Evolutionary conservation across 768 basidiomycete genomes (phyloP), one percentile per base, ranked within the genome.

Genomic region (Kwoniella mangroviensis): DNA sequence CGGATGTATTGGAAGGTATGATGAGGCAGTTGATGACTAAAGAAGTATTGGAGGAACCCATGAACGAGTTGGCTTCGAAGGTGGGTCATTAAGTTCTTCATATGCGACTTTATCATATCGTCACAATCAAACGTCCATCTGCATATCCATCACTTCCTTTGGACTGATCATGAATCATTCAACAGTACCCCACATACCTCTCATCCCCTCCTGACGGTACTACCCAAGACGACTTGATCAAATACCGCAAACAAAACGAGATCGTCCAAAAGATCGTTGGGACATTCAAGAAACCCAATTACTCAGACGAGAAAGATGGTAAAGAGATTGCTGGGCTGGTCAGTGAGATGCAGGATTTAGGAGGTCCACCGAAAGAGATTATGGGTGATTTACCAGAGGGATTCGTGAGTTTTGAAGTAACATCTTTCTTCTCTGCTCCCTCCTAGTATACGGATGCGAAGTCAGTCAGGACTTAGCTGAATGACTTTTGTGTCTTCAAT

Each of bases 1-100:
- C 71, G n/a, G 79, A 77, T 12, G 56, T 84, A 52, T 69, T 84
- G 59, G 83, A 84, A 70, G 82, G 81, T 28, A 83, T 84, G 83
- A 84, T 84, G 83, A 75, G 70, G 34, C 78, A 81, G 54, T 72
- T 84, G 52, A 83, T 84, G 82, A 82, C 73, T 41, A 75, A 71
- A 65, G 83, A 84, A 64, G 82, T 84, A 1, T 59, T 84, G 56
- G 79, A 83, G 63, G 82, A 82, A 57, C 83, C 83, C 2, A 76
- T 84, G 75, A 65, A 70, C 15, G 83, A 84, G 62, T 62, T 84
- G 22, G 74, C 73, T 10, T 72, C 75, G 11, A 84, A 84, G 73
- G 83, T 84, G 54, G 57, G 79, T 68, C n/a, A 24, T 49, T 10
- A 22, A 10, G 60, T 45, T 40, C 21, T 54, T 65, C 28, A 53